Evolutionary conservation across 192 early-diverging fungal genomes (phyloP), one percentile per base, ranked within the genome.

Genomic region (Coemansia sp.): DNA sequence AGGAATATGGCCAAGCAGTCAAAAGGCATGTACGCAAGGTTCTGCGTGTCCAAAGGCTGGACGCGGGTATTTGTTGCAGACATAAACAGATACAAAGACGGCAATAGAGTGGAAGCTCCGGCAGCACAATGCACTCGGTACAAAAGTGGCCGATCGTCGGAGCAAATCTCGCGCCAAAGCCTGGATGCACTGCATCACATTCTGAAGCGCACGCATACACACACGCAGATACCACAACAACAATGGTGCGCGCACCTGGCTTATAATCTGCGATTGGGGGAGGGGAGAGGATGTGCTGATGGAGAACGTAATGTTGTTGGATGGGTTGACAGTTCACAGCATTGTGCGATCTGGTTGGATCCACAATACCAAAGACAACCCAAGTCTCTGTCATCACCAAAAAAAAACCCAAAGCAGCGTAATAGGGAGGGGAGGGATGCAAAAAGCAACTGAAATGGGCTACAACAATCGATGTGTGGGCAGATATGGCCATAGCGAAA

Each of bases 351-450:
- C 38, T 44, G 10, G 38, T 10, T 44, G 38, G 12, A 44, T 44
- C 8, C 38, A 16, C 38, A 44, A 16, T 34, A 34, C 32, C 32
- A 34, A 6, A 34, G 32, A 34, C 3, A 34, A 34, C 32, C 32
- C 32, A 34, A 1, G 5, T 34, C 32, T 2, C 32, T 34, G 32
- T 34, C 5, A 34, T 34, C 32, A 34, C 32, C 32, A 34, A 34
- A 34, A 32, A 34, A 34, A 10, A 34, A 6, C 7, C 25, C 50
- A 52, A 52, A 52, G 9, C 6, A 26, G 54, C 22, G 24, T 32
- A 22, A 58, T 18, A 57, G 51, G 26, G 51, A 53, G 51, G n/a
- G 18, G 63, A 54, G 51, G 68, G 53, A 68, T 10, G n/a, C 9
- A 68, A 34, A n/a, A 63, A 44, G 23, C n/a, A 16, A 34, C 7